A percentile compares a stretch with the other conserved stretches of the same genome.
Conservation (phyloP, 2,329 filamentous ascomycete species). For the Aspergillus sp. region DNA sequence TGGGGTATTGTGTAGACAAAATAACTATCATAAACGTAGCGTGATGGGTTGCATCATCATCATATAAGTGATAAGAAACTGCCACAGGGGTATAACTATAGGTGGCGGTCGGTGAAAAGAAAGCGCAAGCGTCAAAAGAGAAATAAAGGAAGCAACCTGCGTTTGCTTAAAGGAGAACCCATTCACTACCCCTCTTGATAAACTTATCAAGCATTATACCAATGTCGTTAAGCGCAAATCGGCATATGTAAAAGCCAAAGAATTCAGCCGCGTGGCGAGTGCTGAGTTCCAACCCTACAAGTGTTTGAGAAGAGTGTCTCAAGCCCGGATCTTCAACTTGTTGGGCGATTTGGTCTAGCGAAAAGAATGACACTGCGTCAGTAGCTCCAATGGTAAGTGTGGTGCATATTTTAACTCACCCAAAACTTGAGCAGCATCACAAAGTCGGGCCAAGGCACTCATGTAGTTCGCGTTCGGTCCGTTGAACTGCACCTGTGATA, state of each 20-base stretch:
- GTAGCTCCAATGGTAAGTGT: conserved; percentile 12
- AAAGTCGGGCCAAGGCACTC: conserved; percentile 82
- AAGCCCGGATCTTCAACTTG: conserved; percentile 95
- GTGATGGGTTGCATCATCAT: background rate
- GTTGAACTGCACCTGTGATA: conserved; percentile 67
- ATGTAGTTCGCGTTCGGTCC: conserved; percentile 91
- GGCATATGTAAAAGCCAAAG: conserved; percentile 94
- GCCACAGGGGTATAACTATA: background rate
- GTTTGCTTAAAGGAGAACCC: conserved; percentile 63
- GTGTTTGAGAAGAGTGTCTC: conserved; percentile 86
- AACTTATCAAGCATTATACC: conserved; percentile 89
- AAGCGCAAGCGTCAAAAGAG: background rate
- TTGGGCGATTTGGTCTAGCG: conserved; percentile 84
- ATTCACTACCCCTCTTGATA: conserved; percentile 93
- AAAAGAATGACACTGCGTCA: background rate
- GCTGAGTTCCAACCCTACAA: conserved; percentile 91
- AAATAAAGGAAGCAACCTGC: background rate
- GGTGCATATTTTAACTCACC: conserved; percentile 55
- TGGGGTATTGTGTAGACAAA: background rate
- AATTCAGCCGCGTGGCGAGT: conserved; percentile 94
- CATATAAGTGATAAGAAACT: background rate
- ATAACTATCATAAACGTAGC: background rate
- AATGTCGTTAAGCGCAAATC: conserved; percentile 88
- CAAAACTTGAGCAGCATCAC: conserved; percentile 88
- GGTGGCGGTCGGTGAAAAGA: background rate